These are phyloP conservation scores for Cryptococcus sp. DNA, from an alignment of 1,284 basidiomycete genomes.

Conservation along the genomic window DNA sequence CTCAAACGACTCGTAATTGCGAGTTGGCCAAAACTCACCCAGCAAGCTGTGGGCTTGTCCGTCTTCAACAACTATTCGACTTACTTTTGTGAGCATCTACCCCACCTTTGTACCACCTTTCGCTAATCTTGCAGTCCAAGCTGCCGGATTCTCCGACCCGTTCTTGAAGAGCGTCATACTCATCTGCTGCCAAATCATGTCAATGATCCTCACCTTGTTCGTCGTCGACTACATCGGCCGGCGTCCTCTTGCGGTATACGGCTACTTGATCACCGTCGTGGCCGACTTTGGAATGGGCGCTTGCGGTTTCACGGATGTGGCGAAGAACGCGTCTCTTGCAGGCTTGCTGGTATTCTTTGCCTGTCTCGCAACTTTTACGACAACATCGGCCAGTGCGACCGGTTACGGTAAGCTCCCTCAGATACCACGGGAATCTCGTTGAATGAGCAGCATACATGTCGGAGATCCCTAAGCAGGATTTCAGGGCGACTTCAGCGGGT, in stretches of 20 bases:
- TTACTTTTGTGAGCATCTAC: no score
- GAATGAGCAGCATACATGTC: no score
- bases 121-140: neutral
- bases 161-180: conserved; percentile 23
- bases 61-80: neutral
- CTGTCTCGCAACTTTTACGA: neutral
- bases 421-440: no score
- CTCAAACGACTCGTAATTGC: neutral
- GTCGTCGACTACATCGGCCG: conserved; percentile 16
- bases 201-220: conserved; percentile 5
- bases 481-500: no score
- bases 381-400: no score
- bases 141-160: conserved; percentile 16
- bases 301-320: neutral
- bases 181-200: conserved; percentile 11
- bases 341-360: conserved; percentile 17
- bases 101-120: neutral
- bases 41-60: neutral
- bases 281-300: conserved; percentile 7
- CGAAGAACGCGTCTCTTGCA: neutral
- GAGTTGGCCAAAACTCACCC: no score
- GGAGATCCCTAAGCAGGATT: no score
- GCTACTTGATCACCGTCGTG: conserved; percentile 4
- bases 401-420: no score
- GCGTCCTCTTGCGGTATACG: conserved; percentile 4